Evolutionary conservation across 2,329 filamentous ascomycete genomes (phyloP).

Genomic region (Cytospora schulzeri): DNA sequence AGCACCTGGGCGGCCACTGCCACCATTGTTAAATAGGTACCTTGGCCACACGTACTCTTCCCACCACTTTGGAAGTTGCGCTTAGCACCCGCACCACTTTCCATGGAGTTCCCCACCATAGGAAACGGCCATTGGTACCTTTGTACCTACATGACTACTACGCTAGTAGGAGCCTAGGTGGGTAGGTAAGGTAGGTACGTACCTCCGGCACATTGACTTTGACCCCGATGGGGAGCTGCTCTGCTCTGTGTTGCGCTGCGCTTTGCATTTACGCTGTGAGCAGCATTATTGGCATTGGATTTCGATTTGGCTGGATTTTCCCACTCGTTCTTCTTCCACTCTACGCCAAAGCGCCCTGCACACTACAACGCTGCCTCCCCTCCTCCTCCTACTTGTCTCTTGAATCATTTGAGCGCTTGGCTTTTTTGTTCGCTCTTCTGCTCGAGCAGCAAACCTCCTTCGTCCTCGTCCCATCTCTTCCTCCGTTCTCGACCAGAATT

Average conservation of each 20-base stretch:
- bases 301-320: slow-evolving; percentile 23
- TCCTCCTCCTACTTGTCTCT: slow-evolving; percentile 20
- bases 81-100: background rate
- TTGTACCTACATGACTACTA: no score
- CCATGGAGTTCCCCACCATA: background rate
- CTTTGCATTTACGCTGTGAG: slow-evolving; percentile 14
- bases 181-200: background rate
- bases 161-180: no score
- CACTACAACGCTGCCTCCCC: slow-evolving; percentile 4
- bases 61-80: background rate
- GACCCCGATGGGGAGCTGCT: slow-evolving; percentile 22
- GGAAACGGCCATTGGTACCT: background rate
- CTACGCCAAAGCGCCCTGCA: slow-evolving; percentile 13
- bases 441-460: slow-evolving; percentile 26
- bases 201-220: slow-evolving; percentile 23
- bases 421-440: slow-evolving; percentile 9
- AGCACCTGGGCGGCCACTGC: background rate
- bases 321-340: slow-evolving; percentile 21
- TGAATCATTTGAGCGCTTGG: slow-evolving; percentile 6
- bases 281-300: slow-evolving; percentile 12
- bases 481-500: slow-evolving; percentile 19
- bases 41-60: background rate
- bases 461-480: slow-evolving; percentile 6
- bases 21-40: slow-evolving; percentile 7
- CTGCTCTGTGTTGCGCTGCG: slow-evolving; percentile 10